Evolutionary conservation across 768 basidiomycete species (phyloP), one percentile per base, ranked within the genome.

Genomic region (Phaffia australis): DNA sequence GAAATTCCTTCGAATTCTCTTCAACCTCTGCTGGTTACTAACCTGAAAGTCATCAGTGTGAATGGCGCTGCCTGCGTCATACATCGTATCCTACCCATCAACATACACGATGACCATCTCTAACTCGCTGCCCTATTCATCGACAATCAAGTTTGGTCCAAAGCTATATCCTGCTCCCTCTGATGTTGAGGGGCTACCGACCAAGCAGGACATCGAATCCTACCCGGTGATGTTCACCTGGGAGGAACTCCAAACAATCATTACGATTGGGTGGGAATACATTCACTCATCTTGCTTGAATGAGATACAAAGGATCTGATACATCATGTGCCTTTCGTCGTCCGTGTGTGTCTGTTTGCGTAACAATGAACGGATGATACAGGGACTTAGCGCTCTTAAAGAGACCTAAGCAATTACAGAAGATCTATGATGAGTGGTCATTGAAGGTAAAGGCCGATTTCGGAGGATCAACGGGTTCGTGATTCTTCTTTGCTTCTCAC

Each of bases 341-440:
- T 9, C 6, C 35, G 35, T 11, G 11, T 11, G 11, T 42, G 11
- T 42, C 11, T 4, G 35, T 5, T 42, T 42, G 4, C 6, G 35
- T 5, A 42, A 42, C 11, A 11, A 42, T 42, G 35, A 42, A 4
- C 16, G 56, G 21, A 25, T 23, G 19, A 19, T 54, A n/a, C 67
- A 89, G 88, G 50, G 87, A 91, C 73, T 82, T 92, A 55, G 87
- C 87, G 1, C 79, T 89, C 48, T 79, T 91, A 60, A 88, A 87
- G 73, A 83, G 88, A 23, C 84, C 90, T 72, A 82, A 76, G 69
- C 78, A 76, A 60, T 80, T 92, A 47, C 88, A 92, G 75, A 70
- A 76, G 56, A 78, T 87, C 57, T 91, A 91, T 70, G 71, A 83
- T 49, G 74, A 75, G 19, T 89, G 86, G 86, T 73, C 76, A 11